Percentiles rank a stretch among this genome's conserved stretches.
Conservation (phyloP, 1,284 basidiomycete species). For the Neonothopanus nambi region DNA sequence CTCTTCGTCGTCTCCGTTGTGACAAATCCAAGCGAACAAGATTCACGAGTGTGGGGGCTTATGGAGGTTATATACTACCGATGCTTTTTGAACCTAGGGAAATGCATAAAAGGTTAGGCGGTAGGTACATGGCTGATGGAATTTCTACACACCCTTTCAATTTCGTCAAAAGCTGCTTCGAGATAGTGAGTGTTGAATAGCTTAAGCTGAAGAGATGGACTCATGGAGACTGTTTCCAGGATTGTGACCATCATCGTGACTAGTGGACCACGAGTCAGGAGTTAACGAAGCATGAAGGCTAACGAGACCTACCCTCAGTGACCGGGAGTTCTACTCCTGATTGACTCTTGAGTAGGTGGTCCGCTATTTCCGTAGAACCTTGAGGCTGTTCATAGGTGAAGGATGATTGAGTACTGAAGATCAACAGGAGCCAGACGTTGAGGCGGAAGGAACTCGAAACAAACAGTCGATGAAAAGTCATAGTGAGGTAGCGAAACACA, state of each 20-base stretch:
- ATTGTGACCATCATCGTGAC: slow-evolving; percentile 43
- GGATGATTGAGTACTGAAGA: no score
- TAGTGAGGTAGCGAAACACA: background rate
- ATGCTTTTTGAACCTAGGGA: slow-evolving; percentile 78
- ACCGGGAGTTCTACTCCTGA: slow-evolving; percentile 69
- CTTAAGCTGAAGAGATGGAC: slow-evolving; percentile 89
- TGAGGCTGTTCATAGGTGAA: background rate
- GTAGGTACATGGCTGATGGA: background rate
- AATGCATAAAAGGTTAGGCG: background rate
- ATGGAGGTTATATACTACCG: slow-evolving; percentile 97
- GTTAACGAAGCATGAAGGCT: no score
- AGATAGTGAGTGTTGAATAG: slow-evolving; percentile 84
- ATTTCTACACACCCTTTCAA: slow-evolving; percentile 73
- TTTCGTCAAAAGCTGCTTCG: slow-evolving; percentile 85
- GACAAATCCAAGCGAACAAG: slow-evolving; percentile 95
- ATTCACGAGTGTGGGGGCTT: slow-evolving; percentile 94
- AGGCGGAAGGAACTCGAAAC: slow-evolving; percentile 1
- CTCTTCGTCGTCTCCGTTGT: slow-evolving; percentile 81
- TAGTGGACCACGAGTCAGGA: background rate
- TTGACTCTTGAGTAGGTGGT: slow-evolving; percentile 51
- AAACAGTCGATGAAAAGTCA: background rate
- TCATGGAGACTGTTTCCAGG: slow-evolving; percentile 97
- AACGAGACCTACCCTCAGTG: slow-evolving; percentile 53
- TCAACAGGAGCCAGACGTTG: background rate
- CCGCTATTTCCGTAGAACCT: slow-evolving; percentile 35